Percentiles rank a stretch among this genome's conserved stretches.
phyloP scores from a whole-genome alignment of 164 flowering plant genomes.

The Macadamia integrifolia region DNA sequence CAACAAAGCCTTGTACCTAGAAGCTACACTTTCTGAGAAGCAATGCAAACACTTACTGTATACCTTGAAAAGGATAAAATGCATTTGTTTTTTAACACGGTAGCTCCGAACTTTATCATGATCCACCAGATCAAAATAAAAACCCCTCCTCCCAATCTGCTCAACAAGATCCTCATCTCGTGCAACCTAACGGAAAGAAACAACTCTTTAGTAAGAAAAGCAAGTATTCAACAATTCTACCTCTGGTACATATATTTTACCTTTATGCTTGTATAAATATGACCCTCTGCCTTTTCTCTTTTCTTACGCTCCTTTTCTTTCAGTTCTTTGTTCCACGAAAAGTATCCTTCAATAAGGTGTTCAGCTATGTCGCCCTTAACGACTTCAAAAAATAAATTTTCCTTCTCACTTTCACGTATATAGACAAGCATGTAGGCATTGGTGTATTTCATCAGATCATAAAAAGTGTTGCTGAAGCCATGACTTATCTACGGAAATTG shows the following conservation, averaged over 20 bases:
- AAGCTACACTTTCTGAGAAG: too few relatives aligned
- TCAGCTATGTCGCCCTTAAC: slow-evolving; percentile 90
- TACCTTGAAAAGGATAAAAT: slow-evolving; percentile 66
- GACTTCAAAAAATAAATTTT: slow-evolving; percentile 75
- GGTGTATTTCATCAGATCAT: slow-evolving; percentile 83
- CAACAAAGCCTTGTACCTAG: too few relatives aligned
- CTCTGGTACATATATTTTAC: slow-evolving; percentile 26
- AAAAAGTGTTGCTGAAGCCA: slow-evolving; percentile 77
- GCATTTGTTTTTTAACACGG: slow-evolving; percentile 65
- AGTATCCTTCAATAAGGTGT: slow-evolving; percentile 59
- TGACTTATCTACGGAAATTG: slow-evolving; percentile 88
- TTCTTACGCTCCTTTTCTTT: slow-evolving; percentile 86
- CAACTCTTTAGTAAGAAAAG: neutral
- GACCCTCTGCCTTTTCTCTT: slow-evolving; percentile 83
- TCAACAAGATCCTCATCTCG: slow-evolving; percentile 67
- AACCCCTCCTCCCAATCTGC: slow-evolving; percentile 74
- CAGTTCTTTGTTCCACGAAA: slow-evolving; percentile 62
- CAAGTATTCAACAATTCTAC: neutral
- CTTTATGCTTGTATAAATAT: slow-evolving; percentile 78
- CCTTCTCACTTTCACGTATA: slow-evolving; percentile 88
- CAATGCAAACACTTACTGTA: too few relatives aligned
- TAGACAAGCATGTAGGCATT: slow-evolving; percentile 97
- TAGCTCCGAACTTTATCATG: slow-evolving; percentile 81
- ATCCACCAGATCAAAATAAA: slow-evolving; percentile 84
- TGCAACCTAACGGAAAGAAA: slow-evolving; percentile 47